Evolutionary conservation across 352 stramenopile species (phyloP), one percentile per base, ranked within the genome.

Genomic region (Globisporangium polare): DNA sequence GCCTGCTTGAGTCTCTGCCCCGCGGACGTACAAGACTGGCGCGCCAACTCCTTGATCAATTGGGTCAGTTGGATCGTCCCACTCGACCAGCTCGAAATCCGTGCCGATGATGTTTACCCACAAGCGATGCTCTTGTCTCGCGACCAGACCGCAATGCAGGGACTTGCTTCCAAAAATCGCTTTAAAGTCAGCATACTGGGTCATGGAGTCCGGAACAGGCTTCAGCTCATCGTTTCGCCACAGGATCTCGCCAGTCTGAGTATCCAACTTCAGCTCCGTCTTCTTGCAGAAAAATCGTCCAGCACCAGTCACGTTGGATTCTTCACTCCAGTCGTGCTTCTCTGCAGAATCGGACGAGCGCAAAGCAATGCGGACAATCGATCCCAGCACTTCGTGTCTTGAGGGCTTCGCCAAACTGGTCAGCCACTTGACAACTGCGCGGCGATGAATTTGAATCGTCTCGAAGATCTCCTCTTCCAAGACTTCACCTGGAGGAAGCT

Each of bases 181-280:
- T 62, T 88, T 89, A 57, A 94, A 97, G 52, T 97, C 89, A 17
- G 74, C 75, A 53, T 88, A 94, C 59, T 97, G 89, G 0, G 87
- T 92, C 89, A 97, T 97, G 2, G 85, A 94, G 63, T 96, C 89
- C 5, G 88, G 89, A n/a, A 97, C 83, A 13, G 89, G 89, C 58
- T 95, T 95, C 4, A 97, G 66, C 58, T 95, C 89, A 52, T 96
- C 89, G 59, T 97, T 96, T 62, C 89, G 80, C 89, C 89, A 97
- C 52, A 97, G 60, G 64, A 97, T 94, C 53, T 97, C 86, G 27
- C 84, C 88, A 2, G 83, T 94, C 63, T 97, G 88, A 1, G 83
- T 78, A 56, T 97, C 86, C 8, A 97, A 50, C 56, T 94, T 95
- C 50, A 97, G 68, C 50, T 96, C 85, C 31, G 90, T 90, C 53